Percentiles rank a stretch among this genome's conserved stretches.
Evolutionary conservation across 1,139 yeast species (phyloP).

Genomic region (Meyerozyma smithsonii): DNA sequence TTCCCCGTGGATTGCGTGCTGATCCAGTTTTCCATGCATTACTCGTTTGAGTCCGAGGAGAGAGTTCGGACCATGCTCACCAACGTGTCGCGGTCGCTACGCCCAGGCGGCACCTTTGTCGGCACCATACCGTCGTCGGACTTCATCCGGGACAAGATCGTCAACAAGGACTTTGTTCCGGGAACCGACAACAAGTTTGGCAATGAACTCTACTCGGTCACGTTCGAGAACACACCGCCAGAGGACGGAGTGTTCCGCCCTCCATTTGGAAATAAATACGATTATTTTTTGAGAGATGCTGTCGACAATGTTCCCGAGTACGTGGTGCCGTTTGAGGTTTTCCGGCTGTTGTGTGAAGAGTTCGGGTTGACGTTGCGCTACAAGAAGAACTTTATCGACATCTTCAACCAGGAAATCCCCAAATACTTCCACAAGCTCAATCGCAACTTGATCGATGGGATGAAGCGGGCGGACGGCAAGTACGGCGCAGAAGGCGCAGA

Average conservation of each 20-base stretch:
- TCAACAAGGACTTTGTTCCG: slow-evolving; percentile 32
- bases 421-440: slow-evolving; percentile 55
- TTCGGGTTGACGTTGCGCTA: slow-evolving; percentile 69
- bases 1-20: slow-evolving; percentile 88
- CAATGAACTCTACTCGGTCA: slow-evolving; percentile 73
- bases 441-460: slow-evolving; percentile 63
- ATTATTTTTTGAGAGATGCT: slow-evolving; percentile 83
- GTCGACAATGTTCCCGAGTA: slow-evolving; percentile 96
- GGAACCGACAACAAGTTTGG: slow-evolving; percentile 66
- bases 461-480: slow-evolving; percentile 69
- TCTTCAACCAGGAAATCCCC: slow-evolving; percentile 78
- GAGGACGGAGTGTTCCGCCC: slow-evolving; percentile 64
- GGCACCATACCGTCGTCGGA: slow-evolving; percentile 96
- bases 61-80: slow-evolving; percentile 68
- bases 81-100: slow-evolving; percentile 72
- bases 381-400: slow-evolving; percentile 74
- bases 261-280: slow-evolving; percentile 81
- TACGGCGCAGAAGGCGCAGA: slow-evolving; percentile 89
- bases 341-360: slow-evolving; percentile 79
- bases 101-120: slow-evolving; percentile 78
- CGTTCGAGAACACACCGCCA: slow-evolving; percentile 74
- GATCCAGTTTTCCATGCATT: slow-evolving; percentile 88
- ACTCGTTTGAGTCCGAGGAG: slow-evolving; percentile 84
- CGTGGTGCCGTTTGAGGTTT: slow-evolving; percentile 92
- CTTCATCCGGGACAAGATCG: slow-evolving; percentile 63